Base-by-base conservation (phyloP, 257 asterid species). In the Solanum chilense region DNA sequence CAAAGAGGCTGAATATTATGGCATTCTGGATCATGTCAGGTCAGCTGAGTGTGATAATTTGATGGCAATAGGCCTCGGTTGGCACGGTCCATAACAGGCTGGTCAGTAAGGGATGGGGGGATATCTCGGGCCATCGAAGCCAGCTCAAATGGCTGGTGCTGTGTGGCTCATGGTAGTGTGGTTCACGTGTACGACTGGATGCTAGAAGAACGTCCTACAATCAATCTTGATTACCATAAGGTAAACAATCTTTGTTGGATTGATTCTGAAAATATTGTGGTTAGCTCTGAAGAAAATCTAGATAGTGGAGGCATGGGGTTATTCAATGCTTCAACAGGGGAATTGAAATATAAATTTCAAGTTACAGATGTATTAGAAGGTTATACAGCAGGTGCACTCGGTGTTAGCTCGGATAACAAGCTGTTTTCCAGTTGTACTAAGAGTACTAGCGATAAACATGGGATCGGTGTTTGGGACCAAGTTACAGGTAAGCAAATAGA, bases 101-200 rank as follows among this genome's bases (percentile, higher is more conserved):
- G 90, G 88, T 98, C 99, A 3, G 98, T 97, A 0, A 98, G 99
- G 0, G 98, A 95, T 7, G 98, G 98, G 4, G 93, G 95, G 0
- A 37, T 73, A 7, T 33, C 27, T 73, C 27, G 20, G 49, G 97
- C 98, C 69, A 96, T 96, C 33, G 90, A 97, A 78, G 98, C 98
- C 0, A 94, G 96, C 2, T 94, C 97, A 0, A 97, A 89, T 84
- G 99, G 98, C 2, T 96, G 97, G 6, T 95, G 98, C 85, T 96
- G 98, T 66, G 98, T 96, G 84, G 98, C 95, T 5, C 98, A 96
- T 68, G 98, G 98, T 5, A 93, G 96, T 77, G 89, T 96, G 94
- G 99, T 93, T 45, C 98, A 95, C 71, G 95, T 95, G 23, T 96
- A 95, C 56, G 98, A 95, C 80, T 96, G 97, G 99, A 95, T 92